Evolutionary conservation across 441 rosid genomes (phyloP), one percentile per base, ranked within the genome.

Genomic region (Gossypium gossypioides): DNA sequence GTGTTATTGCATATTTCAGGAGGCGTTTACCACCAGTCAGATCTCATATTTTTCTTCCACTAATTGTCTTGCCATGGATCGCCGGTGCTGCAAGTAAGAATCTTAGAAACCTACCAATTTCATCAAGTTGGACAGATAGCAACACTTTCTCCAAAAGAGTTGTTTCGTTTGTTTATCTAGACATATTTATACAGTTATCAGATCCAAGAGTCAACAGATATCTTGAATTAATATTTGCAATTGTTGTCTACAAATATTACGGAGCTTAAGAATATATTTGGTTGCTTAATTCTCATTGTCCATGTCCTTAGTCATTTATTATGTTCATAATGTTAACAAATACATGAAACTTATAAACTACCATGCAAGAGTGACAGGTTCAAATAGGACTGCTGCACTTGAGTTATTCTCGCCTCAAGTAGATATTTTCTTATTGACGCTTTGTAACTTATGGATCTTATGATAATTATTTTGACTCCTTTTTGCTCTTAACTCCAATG

Each of bases 21-120:
- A 87, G 86, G 81, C 86, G 85, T 72, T 78, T 93, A 79, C 96
- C 98, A 52, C 96, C 91, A 0, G 56, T 91, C 71, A 88, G 85
- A 72, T 85, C 96, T 4, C 88, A 89, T 77, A 72, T 88, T 46
- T 85, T 87, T 58, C 97, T 93, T 64, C 93, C 96, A 1, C 72
- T 88, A 73, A 72, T 86, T 77, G 79, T 88, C 77, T 73, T 86
- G 73, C 96, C 96, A 71, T 93, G 97, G 98, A 68, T 90, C 79
- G 75, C 85, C 72, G 85, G 81, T 21, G 87, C 96, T 69, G 83
- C 87, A 74, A 16, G 98, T 93, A 88, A 83, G 85, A 77, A 21
- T 79, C 68, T 73, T 29, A 48, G 25, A 24, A 58, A 72, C 21
- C 32, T 15, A 25, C 58, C 40, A 21, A 48, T 54, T 73, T 63